Conservation (phyloP, 148 eudicot species). For the Rhododendron vialii region DNA sequence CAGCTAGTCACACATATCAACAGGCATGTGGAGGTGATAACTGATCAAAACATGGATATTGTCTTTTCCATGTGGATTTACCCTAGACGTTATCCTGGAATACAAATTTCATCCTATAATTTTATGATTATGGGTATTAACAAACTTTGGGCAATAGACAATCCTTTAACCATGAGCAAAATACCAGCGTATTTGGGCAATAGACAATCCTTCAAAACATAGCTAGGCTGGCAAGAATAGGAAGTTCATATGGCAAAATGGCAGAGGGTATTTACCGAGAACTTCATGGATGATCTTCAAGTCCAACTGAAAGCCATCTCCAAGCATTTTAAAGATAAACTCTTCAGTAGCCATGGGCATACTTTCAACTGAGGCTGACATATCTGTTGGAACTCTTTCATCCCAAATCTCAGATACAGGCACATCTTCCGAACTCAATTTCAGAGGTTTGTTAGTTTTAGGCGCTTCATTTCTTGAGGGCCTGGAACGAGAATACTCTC, state of each 20-base stretch:
- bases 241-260: neutral
- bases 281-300: slow-evolving; percentile 53
- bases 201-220: neutral
- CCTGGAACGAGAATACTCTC: slow-evolving; percentile 24
- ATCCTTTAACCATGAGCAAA: neutral
- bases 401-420: slow-evolving; percentile 30
- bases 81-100: neutral
- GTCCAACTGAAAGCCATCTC: slow-evolving; percentile 67
- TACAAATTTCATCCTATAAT: neutral
- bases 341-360: slow-evolving; percentile 46
- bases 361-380: slow-evolving; percentile 7
- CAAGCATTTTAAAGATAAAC: slow-evolving; percentile 70
- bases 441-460: slow-evolving; percentile 29
- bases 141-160: neutral
- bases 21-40: neutral
- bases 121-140: neutral
- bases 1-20: slow-evolving; percentile 1
- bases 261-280: slow-evolving; percentile 38
- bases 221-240: neutral
- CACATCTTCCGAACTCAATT: slow-evolving; percentile 27
- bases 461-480: slow-evolving; percentile 15
- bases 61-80: neutral
- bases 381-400: slow-evolving; percentile 14
- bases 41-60: neutral
- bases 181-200: neutral